Base-by-base conservation (phyloP, 2,329 filamentous ascomycete species). In the Trichothecium roseum region DNA sequence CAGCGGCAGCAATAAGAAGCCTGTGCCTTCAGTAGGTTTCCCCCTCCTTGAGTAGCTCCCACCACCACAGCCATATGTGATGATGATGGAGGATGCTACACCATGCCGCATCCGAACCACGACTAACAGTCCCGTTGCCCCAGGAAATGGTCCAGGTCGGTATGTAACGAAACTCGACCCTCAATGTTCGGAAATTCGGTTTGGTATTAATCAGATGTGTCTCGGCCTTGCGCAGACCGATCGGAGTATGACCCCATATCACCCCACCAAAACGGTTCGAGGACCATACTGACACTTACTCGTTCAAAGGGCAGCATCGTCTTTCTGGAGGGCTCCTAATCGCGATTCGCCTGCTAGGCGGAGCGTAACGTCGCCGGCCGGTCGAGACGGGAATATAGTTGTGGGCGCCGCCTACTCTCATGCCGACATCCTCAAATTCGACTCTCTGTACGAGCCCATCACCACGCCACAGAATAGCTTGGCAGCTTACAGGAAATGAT, bases 81-180 rank as follows among this genome's bases (percentile, higher is more conserved):
- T 10, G 6, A 24, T 24, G 6, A 10, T 6, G 20, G 20, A 24
- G 6, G 10, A 24, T 24, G 20, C 20, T 24, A 6, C 10, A 24
- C 20, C 20, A 24, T 24, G 20, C 20, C 6, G 6, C 20, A 6
- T 10, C 20, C 36, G 42, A 40, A 46, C n/a, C 28, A 44, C 44
- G 50, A 47, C 54, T 62, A 48, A 60, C 54, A 47, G 46, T 55
- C 55, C 54, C 50, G 52, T 56, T 48, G 59, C 50, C 64, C 55
- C 68, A 96, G 86, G 91, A 98, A 73, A 98, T 98, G 91, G 85
- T 95, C 50, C 89, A 98, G 82, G 88, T 98, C 69, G 89, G 91
- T 96, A 81, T 53, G 71, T 69, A 30, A 15, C 32, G 22, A 5
- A 12, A 5, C 4, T n/a, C 27, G 9, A 9, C 13, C 6, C 17